Base-by-base conservation (phyloP, 768 basidiomycete genomes). In the Lepiota brunneoincarnata region DNA sequence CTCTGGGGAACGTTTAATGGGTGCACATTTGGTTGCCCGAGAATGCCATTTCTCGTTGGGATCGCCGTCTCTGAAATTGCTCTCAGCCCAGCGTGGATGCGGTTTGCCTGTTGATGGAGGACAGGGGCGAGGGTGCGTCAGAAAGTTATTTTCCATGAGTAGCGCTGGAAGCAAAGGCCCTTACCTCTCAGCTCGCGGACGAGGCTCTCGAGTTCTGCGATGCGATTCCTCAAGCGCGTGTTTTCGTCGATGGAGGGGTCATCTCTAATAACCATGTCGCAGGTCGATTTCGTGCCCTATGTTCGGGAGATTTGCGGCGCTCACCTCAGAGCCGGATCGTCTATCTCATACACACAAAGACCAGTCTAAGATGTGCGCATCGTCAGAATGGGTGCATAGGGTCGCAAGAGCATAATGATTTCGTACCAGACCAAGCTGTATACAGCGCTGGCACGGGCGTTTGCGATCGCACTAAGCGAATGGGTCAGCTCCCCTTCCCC, bases 331-430 rank as follows among this genome's bases (percentile, higher is more conserved):
- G 87, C 85, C 12, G 90, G 90, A 69, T 93, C 93, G 66, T 95
- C 93, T 59, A 95, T 89, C 65, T 96, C 93, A 61, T 96, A 96
- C 0, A 96, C 92, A 67, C 93, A 96, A 15, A 95, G 87, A 47
- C 93, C 93, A 18, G 93, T 95, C 90, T 93, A 54, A 20, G 26
- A 49, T 39, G 21, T 45, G 51, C 54, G 42, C 31, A 43, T 24
- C 37, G 31, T 54, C 53, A 60, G 40, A 59, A 51, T 38, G n/a
- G 34, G 31, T 9, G 31, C 11, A 31, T 10, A 10, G 31, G 18
- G 45, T 50, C 47, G 51, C 24, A 35, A 43, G 44, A 46, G 53
- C 36, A 55, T 41, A 59, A 40, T 51, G n/a, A 17, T 34, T 59
- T 63, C 68, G 56, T 72, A 92, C 92, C 69, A 95, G 71, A 51